Evolutionary conservation across 768 basidiomycete species (phyloP).

Genomic region (Mycena rosella): DNA sequence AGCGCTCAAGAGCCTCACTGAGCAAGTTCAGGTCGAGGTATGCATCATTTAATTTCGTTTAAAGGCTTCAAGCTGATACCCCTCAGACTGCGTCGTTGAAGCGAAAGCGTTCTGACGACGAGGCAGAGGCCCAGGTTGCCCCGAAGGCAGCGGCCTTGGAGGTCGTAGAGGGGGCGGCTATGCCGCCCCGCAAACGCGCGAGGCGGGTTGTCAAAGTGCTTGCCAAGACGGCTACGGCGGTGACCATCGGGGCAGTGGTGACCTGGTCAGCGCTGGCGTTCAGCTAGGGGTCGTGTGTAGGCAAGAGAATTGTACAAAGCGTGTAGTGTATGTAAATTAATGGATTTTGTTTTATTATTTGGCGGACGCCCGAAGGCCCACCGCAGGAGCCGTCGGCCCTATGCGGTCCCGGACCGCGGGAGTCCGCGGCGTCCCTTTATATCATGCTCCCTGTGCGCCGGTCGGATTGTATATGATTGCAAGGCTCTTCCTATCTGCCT

Average conservation of each 20-base stretch:
- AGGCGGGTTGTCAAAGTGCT: slow-evolving; percentile 58
- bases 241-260: slow-evolving; percentile 76
- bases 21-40: slow-evolving; percentile 51
- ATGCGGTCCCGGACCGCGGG: slow-evolving; percentile 9
- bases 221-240: slow-evolving; percentile 71
- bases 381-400: neutral
- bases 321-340: slow-evolving; percentile 26
- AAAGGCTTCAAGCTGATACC: slow-evolving; percentile 35
- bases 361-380: slow-evolving; percentile 7
- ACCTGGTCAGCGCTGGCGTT: slow-evolving; percentile 84
- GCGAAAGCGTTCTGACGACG: slow-evolving; percentile 69
- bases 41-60: slow-evolving; percentile 33
- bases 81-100: slow-evolving; percentile 61
- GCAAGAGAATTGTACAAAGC: slow-evolving; percentile 16
- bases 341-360: neutral
- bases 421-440: slow-evolving; percentile 24
- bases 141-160: slow-evolving; percentile 28
- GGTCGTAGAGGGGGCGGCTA: slow-evolving; percentile 30
- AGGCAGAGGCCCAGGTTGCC: slow-evolving; percentile 56
- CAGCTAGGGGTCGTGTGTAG: slow-evolving; percentile 46
- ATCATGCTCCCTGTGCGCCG: slow-evolving; percentile 3
- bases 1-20: slow-evolving; percentile 49
- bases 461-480: neutral
- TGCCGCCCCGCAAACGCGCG: slow-evolving; percentile 58
- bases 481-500: slow-evolving; percentile 7